These are phyloP conservation scores for Hyaloscypha finlandica DNA, from an alignment of 495 filamentous ascomycete species.

Conservation along the genomic window DNA sequence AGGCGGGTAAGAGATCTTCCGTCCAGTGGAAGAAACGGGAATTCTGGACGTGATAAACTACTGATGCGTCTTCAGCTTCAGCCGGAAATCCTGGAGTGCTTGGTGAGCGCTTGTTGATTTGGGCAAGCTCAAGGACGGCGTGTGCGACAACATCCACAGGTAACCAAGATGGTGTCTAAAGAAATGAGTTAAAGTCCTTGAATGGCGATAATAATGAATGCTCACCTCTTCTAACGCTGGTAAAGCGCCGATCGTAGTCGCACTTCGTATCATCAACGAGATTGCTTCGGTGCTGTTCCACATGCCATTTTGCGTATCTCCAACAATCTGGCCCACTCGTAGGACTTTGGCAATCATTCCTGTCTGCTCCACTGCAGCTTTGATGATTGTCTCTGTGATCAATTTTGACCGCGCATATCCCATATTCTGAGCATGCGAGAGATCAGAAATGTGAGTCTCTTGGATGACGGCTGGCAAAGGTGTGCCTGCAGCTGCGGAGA, in stretches of 20 bases:
- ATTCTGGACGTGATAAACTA: slow-evolving; percentile 49
- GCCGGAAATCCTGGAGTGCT: neutral
- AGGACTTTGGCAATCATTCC: slow-evolving; percentile 45
- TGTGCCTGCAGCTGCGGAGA: slow-evolving; percentile 48
- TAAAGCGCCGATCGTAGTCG: slow-evolving; percentile 48
- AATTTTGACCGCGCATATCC: slow-evolving; percentile 67
- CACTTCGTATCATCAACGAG: slow-evolving; percentile 56
- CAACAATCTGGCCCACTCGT: slow-evolving; percentile 62
- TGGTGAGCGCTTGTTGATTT: slow-evolving; percentile 7
- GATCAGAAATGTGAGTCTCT: slow-evolving; percentile 43
- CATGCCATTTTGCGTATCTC: slow-evolving; percentile 53
- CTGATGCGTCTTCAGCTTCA: slow-evolving; percentile 9
- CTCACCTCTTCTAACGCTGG: slow-evolving; percentile 49
- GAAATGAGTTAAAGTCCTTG: neutral
- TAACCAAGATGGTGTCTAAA: slow-evolving; percentile 48
- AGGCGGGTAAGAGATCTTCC: slow-evolving; percentile 42
- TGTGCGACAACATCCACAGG: slow-evolving; percentile 53
- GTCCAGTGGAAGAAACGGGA: slow-evolving; percentile 42
- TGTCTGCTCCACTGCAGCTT: slow-evolving; percentile 34
- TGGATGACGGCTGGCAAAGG: slow-evolving; percentile 39
- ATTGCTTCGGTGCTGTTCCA: slow-evolving; percentile 67
- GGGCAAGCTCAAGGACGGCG: slow-evolving; percentile 41
- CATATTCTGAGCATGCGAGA: slow-evolving; percentile 49
- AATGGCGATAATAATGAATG: neutral
- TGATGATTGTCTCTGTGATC: slow-evolving; percentile 56